Percentiles rank a stretch among this genome's conserved stretches.
Evolutionary conservation across 352 stramenopile genomes (phyloP).

Genomic region (Halophytophthora polymorphica): DNA sequence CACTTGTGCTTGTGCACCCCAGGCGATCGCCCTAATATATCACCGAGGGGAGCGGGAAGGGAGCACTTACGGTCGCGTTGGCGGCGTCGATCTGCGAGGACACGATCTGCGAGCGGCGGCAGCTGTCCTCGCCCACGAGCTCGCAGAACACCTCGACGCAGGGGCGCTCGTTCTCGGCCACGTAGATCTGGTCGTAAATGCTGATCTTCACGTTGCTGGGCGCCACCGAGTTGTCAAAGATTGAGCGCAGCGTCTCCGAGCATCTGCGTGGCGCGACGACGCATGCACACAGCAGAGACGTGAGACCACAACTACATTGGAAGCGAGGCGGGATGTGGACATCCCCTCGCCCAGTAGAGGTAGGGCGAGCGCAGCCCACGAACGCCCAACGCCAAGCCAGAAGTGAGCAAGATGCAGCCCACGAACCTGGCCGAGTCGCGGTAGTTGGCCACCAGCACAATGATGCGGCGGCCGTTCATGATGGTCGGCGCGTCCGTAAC

Average conservation of each 20-base stretch:
- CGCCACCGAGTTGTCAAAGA: slow-evolving; percentile 67
- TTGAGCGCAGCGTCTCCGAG: slow-evolving; percentile 74
- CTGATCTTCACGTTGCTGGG: slow-evolving; percentile 59
- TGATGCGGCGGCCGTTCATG: slow-evolving; percentile 63
- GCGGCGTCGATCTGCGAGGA: slow-evolving; percentile 66
- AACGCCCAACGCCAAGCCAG: slow-evolving; percentile 6
- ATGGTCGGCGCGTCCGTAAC: slow-evolving; percentile 28
- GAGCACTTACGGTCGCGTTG: slow-evolving; percentile 50
- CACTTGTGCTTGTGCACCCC: background rate
- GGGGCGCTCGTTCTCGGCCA: slow-evolving; percentile 51
- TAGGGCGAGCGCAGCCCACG: background rate
- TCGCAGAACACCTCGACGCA: slow-evolving; percentile 69
- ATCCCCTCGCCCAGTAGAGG: no score
- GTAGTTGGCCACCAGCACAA: slow-evolving; percentile 81
- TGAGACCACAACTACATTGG: no score
- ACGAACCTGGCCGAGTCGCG: slow-evolving; percentile 63
- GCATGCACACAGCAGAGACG: no score
- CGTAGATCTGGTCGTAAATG: slow-evolving; percentile 76
- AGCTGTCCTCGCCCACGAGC: slow-evolving; percentile 58
- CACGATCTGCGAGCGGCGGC: slow-evolving; percentile 60
- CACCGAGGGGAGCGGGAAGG: background rate
- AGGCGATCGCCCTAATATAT: background rate
- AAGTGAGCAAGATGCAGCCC: background rate
- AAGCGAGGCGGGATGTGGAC: no score
- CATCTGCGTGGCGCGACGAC: slow-evolving; percentile 22